A percentile compares a stretch with the other conserved stretches of the same genome.
Conservation (phyloP, 306 rosid species). For the Mimosa bimucronata region DNA sequence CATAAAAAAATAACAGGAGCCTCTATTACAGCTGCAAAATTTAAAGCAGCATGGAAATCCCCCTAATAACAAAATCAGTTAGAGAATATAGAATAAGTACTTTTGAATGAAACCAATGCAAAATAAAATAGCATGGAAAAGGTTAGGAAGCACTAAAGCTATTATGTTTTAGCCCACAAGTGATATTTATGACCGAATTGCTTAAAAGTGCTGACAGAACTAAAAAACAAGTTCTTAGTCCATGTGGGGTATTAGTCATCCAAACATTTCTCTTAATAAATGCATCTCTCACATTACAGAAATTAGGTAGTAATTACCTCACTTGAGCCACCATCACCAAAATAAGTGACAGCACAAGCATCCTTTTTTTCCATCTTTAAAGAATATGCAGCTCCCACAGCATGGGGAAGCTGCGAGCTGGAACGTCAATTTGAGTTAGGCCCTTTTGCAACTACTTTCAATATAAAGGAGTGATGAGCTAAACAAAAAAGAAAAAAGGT, state of each 20-base stretch:
- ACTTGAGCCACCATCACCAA: constrained; percentile 98
- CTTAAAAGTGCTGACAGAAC: constrained; percentile 1
- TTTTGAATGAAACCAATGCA: not conserved
- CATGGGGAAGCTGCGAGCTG: constrained; percentile 89
- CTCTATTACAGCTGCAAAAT: constrained; percentile 91
- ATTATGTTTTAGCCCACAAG: not conserved
- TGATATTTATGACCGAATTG: too few species aligned
- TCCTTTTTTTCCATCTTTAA: constrained; percentile 82
- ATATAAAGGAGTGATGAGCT: constrained; percentile 1
- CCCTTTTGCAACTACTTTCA: constrained; percentile 11
- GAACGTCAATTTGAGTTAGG: constrained; percentile 30
- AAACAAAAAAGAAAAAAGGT: not conserved
- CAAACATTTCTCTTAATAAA: not conserved
- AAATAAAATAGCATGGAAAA: not conserved
- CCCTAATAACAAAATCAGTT: constrained; percentile 57
- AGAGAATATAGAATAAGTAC: constrained; percentile 26
- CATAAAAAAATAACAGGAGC: constrained; percentile 91
- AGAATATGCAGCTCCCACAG: constrained; percentile 98
- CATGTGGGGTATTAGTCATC: constrained; percentile 7
- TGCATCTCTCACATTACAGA: not conserved
- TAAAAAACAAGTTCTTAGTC: constrained; percentile 8
- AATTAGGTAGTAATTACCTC: constrained; percentile 61
- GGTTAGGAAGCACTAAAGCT: not conserved
- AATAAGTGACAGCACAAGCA: constrained; percentile 80
- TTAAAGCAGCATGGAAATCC: constrained; percentile 92